A percentile compares a stretch with the other conserved stretches of the same genome.
phyloP scores from a whole-genome alignment of 306 rosid genomes.

The Elaeagnus macrophylla region DNA sequence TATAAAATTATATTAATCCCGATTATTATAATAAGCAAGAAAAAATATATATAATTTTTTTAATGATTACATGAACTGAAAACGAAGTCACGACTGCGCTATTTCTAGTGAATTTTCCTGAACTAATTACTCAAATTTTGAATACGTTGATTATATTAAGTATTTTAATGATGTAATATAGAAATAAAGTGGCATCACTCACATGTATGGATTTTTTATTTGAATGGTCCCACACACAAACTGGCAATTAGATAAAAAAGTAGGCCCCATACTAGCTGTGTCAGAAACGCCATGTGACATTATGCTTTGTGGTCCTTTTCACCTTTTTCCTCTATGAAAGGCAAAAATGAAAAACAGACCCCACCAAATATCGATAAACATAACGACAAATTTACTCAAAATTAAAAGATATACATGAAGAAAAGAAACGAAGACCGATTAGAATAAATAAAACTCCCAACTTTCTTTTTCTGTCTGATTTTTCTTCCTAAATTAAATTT shows the following conservation, averaged over 20 bases:
- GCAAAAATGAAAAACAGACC: constrained; percentile 21
- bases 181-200: constrained; percentile 36
- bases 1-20: too few species aligned
- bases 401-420: neutral
- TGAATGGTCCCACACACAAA: constrained; percentile 44
- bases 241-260: constrained; percentile 44
- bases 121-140: too few species aligned
- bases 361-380: constrained; percentile 31
- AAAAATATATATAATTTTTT: too few species aligned
- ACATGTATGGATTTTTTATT: constrained; percentile 50
- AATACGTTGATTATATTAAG: too few species aligned
- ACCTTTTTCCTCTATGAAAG: constrained; percentile 23
- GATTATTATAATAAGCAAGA: too few species aligned
- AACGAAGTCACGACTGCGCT: too few species aligned
- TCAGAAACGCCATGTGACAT: constrained; percentile 67
- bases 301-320: constrained; percentile 27
- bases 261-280: constrained; percentile 34
- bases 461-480: constrained; percentile 7
- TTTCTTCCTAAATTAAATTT: constrained; percentile 30
- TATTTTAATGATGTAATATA: neutral
- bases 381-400: constrained; percentile 15
- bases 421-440: neutral
- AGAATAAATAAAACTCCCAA: constrained; percentile 15
- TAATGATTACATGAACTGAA: too few species aligned
- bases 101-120: too few species aligned